phyloP scores from a whole-genome alignment of 306 rosid genomes.

The Abrus pulchellus region DNA sequence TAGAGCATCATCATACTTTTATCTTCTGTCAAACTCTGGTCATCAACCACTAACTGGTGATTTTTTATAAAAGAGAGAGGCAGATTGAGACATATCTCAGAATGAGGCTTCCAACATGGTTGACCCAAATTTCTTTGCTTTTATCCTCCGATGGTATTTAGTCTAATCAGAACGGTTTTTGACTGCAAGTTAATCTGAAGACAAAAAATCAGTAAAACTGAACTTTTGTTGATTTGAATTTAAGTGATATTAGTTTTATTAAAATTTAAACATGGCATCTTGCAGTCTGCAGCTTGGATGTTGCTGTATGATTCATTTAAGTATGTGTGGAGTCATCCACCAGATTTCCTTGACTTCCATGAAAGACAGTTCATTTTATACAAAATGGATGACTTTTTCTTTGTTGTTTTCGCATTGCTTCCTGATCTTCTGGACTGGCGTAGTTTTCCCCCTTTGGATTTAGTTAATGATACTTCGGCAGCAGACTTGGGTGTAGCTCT shows the following conservation, averaged over 20 bases:
- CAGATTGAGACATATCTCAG: constrained; percentile 36
- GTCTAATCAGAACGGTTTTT: constrained; percentile 32
- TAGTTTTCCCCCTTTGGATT: constrained; percentile 41
- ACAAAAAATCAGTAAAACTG: constrained; percentile 26
- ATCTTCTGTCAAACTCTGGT: constrained; percentile 40
- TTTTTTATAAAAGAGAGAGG: constrained; percentile 38
- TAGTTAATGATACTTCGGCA: constrained; percentile 37
- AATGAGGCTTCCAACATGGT: constrained; percentile 20
- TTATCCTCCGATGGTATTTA: constrained; percentile 38
- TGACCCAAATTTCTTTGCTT: constrained; percentile 20
- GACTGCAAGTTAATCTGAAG: constrained; percentile 12
- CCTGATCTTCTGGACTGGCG: constrained; percentile 46
- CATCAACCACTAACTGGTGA: constrained; percentile 7
- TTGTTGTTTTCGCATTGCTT: constrained; percentile 29
- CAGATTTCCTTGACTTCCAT: constrained; percentile 41
- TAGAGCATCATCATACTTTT: constrained; percentile 27
- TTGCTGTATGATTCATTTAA: constrained; percentile 30
- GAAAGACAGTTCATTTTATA: constrained; percentile 46
- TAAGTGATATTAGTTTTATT: constrained; percentile 38
- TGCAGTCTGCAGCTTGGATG: constrained; percentile 33
- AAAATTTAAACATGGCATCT: constrained; percentile 38
- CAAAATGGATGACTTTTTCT: constrained; percentile 46
- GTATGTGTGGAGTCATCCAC: constrained; percentile 32
- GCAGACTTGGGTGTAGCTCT: constrained; percentile 37
- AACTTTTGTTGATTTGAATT: constrained; percentile 40